Conservation (phyloP, 495 filamentous ascomycete genomes). For the Penicillium ochrochloron region DNA sequence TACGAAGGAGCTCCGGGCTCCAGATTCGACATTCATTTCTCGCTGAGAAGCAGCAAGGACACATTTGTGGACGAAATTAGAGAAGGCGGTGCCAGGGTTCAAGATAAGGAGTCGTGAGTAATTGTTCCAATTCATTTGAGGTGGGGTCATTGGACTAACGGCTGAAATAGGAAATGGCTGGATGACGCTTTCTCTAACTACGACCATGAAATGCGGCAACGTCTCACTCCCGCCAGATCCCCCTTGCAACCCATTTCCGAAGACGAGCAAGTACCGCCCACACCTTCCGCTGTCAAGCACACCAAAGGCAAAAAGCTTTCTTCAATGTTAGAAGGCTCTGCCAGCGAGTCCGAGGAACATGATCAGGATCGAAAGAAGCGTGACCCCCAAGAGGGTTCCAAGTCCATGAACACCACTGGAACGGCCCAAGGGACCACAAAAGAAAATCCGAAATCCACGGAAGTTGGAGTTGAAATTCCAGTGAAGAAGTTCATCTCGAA, state of each 20-base stretch:
- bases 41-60: slow-evolving; percentile 21
- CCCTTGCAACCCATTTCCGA: neutral
- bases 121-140: neutral
- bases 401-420: slow-evolving; percentile 6
- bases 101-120: slow-evolving; percentile 31
- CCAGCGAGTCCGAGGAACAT: slow-evolving; percentile 10
- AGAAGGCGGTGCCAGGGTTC: slow-evolving; percentile 16
- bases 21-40: slow-evolving; percentile 46
- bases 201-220: slow-evolving; percentile 17
- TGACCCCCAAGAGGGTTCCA: slow-evolving; percentile 5
- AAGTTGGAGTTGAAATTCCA: slow-evolving; percentile 34
- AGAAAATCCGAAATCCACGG: slow-evolving; percentile 1
- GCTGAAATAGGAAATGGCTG: slow-evolving; percentile 38
- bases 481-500: slow-evolving; percentile 30
- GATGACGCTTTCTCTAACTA: slow-evolving; percentile 40
- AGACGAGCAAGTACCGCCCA: neutral
- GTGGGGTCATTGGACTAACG: slow-evolving; percentile 16
- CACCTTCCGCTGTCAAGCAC: neutral
- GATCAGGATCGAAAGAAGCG: slow-evolving; percentile 5
- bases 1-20: slow-evolving; percentile 19
- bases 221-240: slow-evolving; percentile 20
- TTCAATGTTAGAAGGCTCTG: slow-evolving; percentile 35
- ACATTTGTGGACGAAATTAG: slow-evolving; percentile 26
- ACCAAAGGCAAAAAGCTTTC: slow-evolving; percentile 34
- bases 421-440: slow-evolving; percentile 7